Evolutionary conservation across 2,329 filamentous ascomycete genomes (phyloP), one percentile per base, ranked within the genome.

Genomic region (Thermothelomyces thermophilus): DNA sequence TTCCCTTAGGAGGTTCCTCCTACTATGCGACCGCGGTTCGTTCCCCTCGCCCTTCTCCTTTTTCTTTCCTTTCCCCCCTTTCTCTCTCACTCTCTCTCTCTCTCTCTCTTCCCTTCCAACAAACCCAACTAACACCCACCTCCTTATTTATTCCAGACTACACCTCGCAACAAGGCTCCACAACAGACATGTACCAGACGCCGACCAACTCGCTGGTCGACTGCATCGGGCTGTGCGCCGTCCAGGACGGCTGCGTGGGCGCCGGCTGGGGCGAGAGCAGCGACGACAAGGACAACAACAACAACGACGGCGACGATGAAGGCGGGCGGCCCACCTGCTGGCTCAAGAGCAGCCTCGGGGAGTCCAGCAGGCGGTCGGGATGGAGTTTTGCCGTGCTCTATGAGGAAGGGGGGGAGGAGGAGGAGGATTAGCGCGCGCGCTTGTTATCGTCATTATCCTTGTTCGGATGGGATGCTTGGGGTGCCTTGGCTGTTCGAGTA

Each of bases 81-180:
- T n/a, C n/a, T n/a, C n/a, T n/a, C n/a, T n/a, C n/a, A n/a, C n/a
- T n/a, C n/a, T n/a, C n/a, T n/a, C n/a, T n/a, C n/a, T n/a, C n/a
- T n/a, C n/a, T n/a, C n/a, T n/a, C n/a, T n/a, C n/a, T n/a, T n/a
- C n/a, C n/a, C n/a, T n/a, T n/a, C n/a, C n/a, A 34, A 34, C 30
- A 17, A 11, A 1, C 22, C 7, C 24, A 41, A 19, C 6, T 22
- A 13, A 3, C 33, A 61, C 55, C 35, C 65, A 2, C 50, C 67
- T 13, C 52, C 67, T 16, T 2, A 68, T 65, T 16, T 2, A 68
- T 65, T 13, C 49, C 63, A 24, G 67, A 70, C 55, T 70, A 68
- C 60, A 63, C 63, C 55, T 57, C 53, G 30, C 41, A 45, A 14
- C 50, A 54, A 22, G 66, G 65, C 5, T 60, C 63, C 4, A 62